Evolutionary conservation across 1,284 basidiomycete genomes (phyloP).

Genomic region (Melanopsichium pennsylvanicum): DNA sequence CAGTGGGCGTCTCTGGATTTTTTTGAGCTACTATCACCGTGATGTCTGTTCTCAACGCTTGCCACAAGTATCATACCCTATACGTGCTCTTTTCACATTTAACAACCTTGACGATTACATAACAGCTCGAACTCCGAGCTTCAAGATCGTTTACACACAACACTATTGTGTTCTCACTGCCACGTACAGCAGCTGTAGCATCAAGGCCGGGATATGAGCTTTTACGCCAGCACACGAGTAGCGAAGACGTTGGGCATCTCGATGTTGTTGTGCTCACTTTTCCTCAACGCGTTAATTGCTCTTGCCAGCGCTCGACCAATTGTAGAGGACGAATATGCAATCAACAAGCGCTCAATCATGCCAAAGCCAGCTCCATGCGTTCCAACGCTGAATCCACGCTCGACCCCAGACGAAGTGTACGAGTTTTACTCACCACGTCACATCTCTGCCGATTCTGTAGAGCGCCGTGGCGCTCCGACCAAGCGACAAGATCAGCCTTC

Average conservation of each 20-base stretch:
- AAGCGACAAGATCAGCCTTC: slow-evolving; percentile 42
- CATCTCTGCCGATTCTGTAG: background rate
- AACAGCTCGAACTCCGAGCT: too few species aligned
- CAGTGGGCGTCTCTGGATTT: too few species aligned
- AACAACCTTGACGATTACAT: too few species aligned
- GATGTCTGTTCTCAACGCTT: too few species aligned
- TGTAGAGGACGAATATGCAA: background rate
- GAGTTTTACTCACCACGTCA: slow-evolving; percentile 38
- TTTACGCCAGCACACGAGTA: background rate
- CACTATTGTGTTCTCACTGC: too few species aligned
- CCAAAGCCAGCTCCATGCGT: slow-evolving; percentile 32
- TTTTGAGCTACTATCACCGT: too few species aligned
- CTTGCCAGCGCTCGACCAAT: slow-evolving; percentile 7
- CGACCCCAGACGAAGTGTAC: slow-evolving; percentile 45
- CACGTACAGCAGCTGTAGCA: too few species aligned
- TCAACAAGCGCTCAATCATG: slow-evolving; percentile 11
- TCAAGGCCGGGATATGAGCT: too few species aligned
- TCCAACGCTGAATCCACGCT: slow-evolving; percentile 15
- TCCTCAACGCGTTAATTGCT: background rate
- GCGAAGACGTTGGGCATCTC: background rate
- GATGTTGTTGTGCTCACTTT: background rate
- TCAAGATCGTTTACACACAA: too few species aligned
- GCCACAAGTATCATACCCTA: too few species aligned
- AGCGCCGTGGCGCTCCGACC: background rate
- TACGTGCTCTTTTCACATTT: too few species aligned